Evolutionary conservation across 2,329 filamentous ascomycete genomes (phyloP).

Genomic region (Fusarium metavorans): DNA sequence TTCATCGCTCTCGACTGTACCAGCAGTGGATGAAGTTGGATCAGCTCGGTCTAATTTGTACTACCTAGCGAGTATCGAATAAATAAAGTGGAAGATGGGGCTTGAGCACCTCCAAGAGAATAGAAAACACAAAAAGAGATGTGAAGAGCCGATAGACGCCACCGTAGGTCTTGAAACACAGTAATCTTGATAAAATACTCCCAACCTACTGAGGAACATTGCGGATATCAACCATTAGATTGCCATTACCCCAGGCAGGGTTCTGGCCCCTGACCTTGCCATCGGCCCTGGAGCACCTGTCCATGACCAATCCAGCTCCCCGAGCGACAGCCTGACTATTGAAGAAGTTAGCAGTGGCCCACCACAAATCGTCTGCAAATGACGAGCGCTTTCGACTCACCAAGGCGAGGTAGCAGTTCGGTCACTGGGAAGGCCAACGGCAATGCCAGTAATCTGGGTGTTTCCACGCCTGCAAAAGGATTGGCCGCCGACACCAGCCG

Average conservation of each 20-base stretch:
- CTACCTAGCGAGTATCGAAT: not conserved
- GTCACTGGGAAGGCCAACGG: not conserved
- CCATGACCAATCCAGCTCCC: constrained; percentile 19
- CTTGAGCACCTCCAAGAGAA: too few species aligned
- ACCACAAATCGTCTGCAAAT: not conserved
- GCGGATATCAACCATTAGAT: constrained; percentile 23
- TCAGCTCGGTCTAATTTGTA: not conserved
- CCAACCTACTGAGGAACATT: not conserved
- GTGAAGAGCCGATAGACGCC: not conserved
- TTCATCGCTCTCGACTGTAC: not conserved
- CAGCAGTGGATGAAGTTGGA: not conserved
- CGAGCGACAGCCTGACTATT: constrained; percentile 20
- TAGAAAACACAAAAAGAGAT: not conserved
- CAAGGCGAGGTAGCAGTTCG: constrained; percentile 11
- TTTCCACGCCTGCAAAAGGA: constrained; percentile 24
- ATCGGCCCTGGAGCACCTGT: constrained; percentile 9
- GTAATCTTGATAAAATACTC: not conserved
- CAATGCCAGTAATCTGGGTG: constrained; percentile 18
- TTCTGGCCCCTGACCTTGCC: constrained; percentile 23
- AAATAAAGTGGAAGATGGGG: not conserved
- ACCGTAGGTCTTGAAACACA: not conserved
- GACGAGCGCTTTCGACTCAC: not conserved
- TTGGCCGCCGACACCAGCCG: not conserved
- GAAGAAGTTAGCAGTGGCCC: not conserved
- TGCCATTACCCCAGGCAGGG: constrained; percentile 19